phyloP scores from a whole-genome alignment of 148 eudicot species.

The Vaccinium myrtillus region DNA sequence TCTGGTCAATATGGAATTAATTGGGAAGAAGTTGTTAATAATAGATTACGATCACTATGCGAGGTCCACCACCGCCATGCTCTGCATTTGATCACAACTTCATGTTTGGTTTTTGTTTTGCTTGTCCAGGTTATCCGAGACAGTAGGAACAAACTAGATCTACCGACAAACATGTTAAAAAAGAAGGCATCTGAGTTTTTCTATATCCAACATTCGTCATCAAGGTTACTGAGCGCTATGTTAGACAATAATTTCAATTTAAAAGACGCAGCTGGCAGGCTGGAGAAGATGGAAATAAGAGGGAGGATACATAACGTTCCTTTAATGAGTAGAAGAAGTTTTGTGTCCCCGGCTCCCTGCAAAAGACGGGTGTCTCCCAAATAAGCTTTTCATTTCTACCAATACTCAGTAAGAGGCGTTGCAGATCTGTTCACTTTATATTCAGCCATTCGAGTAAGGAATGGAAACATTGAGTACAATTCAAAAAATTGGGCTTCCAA shows the following conservation, averaged over 20 bases:
- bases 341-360: background rate
- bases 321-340: background rate
- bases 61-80: background rate
- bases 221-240: background rate
- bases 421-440: background rate
- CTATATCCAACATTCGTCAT: background rate
- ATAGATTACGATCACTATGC: background rate
- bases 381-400: background rate
- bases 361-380: conserved; percentile 9
- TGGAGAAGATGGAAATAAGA: background rate
- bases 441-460: no score
- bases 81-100: background rate
- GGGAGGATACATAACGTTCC: background rate
- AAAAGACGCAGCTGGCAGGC: background rate
- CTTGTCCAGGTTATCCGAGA: background rate
- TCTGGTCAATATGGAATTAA: background rate
- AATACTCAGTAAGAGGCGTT: background rate
- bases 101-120: background rate
- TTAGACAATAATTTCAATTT: background rate
- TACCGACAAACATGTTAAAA: background rate
- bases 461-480: background rate
- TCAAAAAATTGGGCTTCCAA: background rate
- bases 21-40: background rate
- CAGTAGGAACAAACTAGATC: background rate
- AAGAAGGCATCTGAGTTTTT: background rate